Evolutionary conservation across 352 stramenopile genomes (phyloP).

Genomic region (Peronospora destructor): DNA sequence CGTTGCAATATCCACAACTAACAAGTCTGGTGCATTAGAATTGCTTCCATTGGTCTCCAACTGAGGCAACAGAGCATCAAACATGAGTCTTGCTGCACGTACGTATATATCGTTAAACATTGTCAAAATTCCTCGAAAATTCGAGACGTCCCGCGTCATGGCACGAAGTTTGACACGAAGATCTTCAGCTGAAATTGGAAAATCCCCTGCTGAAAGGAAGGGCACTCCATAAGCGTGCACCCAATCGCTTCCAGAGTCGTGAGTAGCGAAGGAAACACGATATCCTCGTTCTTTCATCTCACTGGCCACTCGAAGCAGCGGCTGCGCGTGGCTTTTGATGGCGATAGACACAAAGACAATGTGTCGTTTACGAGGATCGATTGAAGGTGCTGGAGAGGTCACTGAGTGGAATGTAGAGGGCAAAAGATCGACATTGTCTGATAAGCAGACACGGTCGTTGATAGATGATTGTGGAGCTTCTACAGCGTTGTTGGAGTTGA

Average conservation of each 20-base stretch:
- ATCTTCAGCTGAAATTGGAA: conserved; percentile 70
- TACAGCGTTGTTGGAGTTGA: conserved; percentile 4
- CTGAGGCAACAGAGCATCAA: conserved; percentile 54
- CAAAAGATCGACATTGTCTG: conserved; percentile 16
- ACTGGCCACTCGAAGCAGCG: conserved; percentile 66
- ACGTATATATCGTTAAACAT: conserved; percentile 88
- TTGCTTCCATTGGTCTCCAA: conserved; percentile 25
- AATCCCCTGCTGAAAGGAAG: conserved; percentile 67
- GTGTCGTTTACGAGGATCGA: conserved; percentile 30
- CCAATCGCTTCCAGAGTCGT: conserved; percentile 77
- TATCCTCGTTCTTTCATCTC: conserved; percentile 71
- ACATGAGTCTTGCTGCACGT: conserved; percentile 69
- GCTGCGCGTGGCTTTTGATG: conserved; percentile 73
- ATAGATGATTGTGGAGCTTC: conserved; percentile 9
- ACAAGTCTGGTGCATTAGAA: conserved; percentile 37
- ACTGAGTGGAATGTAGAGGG: conserved; percentile 4
- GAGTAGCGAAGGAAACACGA: conserved; percentile 73
- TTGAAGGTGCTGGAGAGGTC: not conserved
- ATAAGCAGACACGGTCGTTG: conserved; percentile 10
- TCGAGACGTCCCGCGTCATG: conserved; percentile 78
- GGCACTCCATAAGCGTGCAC: conserved; percentile 40
- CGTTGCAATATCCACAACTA: conserved; percentile 79
- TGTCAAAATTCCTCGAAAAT: conserved; percentile 79
- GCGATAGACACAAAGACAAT: conserved; percentile 80
- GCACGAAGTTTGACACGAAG: conserved; percentile 60